Base-by-base conservation (phyloP, 169 alveolate genomes). In the Plasmodium blacklocki region DNA sequence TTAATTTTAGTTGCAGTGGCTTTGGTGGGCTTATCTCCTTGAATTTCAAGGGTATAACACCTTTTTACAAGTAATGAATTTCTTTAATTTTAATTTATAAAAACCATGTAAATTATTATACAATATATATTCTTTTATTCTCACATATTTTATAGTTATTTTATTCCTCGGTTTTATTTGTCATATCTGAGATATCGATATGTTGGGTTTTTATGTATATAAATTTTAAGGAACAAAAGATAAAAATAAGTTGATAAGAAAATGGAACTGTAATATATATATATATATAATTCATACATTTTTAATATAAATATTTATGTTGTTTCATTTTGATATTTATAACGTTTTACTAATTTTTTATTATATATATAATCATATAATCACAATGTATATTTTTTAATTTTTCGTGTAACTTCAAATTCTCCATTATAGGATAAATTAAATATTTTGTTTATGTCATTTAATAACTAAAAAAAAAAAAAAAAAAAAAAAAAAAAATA, bases 201-300 rank as follows among this genome's bases (percentile, higher is more conserved):
- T 86, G 92, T 15, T 86, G 92, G 92, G 74, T 60, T 49, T 72
- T 86, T 59, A 86, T 86, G 92, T 73, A 86, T 29, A 63, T 86
- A 15, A 50, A 71, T 52, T 72, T 23, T 86, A 60, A 45, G 80
- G 92, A 86, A 62, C 32, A 52, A 21, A 86, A 86, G 58, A 60
- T 12, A 49, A 26, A 83, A 49, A 60, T 9, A 62, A 39, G 32
- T n/a, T 58, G 50, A 71, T 26, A 58, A 39, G 18, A 47, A 0
- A 15, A 39, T 19, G 47, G 39, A 26, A 26, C 39, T 26, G 39
- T 26, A 26, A 26, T 26, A 26, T 39, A 58, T 71, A 43, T 14
- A 70, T 19, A 56, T 11, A 62, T 68, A 39, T 39, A 39, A 39
- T 21, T 2, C 15, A 59, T 74, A 21, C 63, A 66, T 29, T 67